Evolutionary conservation across 1,284 basidiomycete species (phyloP), one percentile per base, ranked within the genome.

Genomic region (Melampsora larici-populina): DNA sequence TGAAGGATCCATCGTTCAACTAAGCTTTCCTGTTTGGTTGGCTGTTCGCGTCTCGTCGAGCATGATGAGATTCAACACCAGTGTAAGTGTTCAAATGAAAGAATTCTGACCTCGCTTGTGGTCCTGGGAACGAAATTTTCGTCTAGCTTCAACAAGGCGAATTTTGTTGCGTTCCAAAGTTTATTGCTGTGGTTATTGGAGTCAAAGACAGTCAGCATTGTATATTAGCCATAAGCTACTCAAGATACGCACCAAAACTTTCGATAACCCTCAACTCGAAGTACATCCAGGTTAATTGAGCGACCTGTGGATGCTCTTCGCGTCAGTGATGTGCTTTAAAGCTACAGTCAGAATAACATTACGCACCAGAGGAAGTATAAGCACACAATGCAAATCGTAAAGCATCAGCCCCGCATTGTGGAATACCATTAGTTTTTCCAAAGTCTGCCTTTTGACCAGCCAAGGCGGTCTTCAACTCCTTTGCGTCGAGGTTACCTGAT

Each of bases 81-180:
- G 3, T 75, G 2, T 36, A 24, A 31, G 68, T 31, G 21, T n/a
- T 21, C 11, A 31, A 26, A 24, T 33, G 80, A 58, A n/a, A 13
- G 29, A 58, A 58, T 5, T 55, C 84, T 78, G 79, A 91, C 92
- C 87, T 91, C 89, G 26, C 89, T 86, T 18, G 87, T 87, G 1
- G 89, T 86, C 79, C 89, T 87, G 36, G 94, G 93, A 33, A 91
- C 88, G 82, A 96, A 97, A 48, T 87, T 85, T 73, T 89, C 89
- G 79, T 94, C 94, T 51, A 97, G 86, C 86, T 95, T 95, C 84
- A 96, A 89, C 90, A 97, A 93, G 36, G 94, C 96, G 82, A 99
- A 99, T 85, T 96, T 96, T 78, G 95, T 99, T 0, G 97, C 97
- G 84, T 99, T 99, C 89, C 97, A 99, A 40, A 99, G 90, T 87